Percentiles rank a stretch among this genome's conserved stretches.
Evolutionary conservation across 1,139 yeast genomes (phyloP).

Genomic region (Hansenula anomala): DNA sequence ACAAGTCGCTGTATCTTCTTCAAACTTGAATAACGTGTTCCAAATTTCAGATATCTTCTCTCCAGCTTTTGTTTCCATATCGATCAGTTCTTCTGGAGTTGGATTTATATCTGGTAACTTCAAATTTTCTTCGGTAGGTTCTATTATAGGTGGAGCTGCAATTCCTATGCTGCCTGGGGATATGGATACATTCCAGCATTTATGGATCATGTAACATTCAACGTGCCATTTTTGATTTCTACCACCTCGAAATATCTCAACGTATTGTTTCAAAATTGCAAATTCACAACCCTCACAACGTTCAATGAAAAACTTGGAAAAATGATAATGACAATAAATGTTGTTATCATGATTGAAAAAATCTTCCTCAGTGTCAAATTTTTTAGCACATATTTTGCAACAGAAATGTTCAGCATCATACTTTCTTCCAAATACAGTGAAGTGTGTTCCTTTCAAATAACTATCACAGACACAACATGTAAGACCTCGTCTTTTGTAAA

Average conservation of each 20-base stretch:
- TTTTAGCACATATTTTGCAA: conserved; percentile 81
- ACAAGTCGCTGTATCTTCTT: conserved; percentile 88
- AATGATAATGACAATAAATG: conserved; percentile 89
- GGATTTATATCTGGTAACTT: conserved; percentile 26
- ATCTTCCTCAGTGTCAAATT: conserved; percentile 89
- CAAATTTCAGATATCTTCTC: conserved; percentile 74
- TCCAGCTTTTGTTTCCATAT: conserved; percentile 63
- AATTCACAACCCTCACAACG: conserved; percentile 93
- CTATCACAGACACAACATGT: conserved; percentile 80
- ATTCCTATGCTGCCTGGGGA: conserved; percentile 60
- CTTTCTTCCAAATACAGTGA: conserved; percentile 87
- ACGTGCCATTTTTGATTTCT: conserved; percentile 98
- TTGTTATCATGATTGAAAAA: conserved; percentile 84
- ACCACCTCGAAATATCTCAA: conserved; percentile 91
- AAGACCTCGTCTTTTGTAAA: conserved; percentile 76
- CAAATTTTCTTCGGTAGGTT: conserved; percentile 23
- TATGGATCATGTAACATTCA: conserved; percentile 96
- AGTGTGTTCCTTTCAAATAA: conserved; percentile 89
- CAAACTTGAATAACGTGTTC: conserved; percentile 84
- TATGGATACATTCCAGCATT: conserved; percentile 92
- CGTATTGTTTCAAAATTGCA: conserved; percentile 90
- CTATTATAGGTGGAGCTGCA: conserved; percentile 30
- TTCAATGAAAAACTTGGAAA: conserved; percentile 77
- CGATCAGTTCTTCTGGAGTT: conserved; percentile 47
- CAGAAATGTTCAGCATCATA: conserved; percentile 95